These are phyloP conservation scores for Colletotrichum magnum DNA, from an alignment of 2,329 filamentous ascomycete species.

Conservation along the genomic window DNA sequence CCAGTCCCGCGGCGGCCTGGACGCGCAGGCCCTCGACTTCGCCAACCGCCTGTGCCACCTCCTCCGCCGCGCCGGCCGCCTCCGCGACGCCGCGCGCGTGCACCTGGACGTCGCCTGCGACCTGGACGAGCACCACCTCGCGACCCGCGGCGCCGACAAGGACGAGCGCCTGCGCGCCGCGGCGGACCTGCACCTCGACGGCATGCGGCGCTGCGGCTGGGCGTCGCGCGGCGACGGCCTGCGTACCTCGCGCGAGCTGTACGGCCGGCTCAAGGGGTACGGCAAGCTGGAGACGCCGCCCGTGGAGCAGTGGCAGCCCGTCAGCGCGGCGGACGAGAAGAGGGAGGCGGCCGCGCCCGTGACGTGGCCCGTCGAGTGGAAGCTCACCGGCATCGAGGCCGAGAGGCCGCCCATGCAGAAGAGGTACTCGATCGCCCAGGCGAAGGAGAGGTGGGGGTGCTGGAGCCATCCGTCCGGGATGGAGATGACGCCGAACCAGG, in stretches of 20 bases:
- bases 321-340: slow-evolving; percentile 40
- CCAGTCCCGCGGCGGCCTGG: slow-evolving; percentile 49
- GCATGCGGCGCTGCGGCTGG: slow-evolving; percentile 45
- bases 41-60: slow-evolving; percentile 49
- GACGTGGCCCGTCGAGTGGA: slow-evolving; percentile 39
- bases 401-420: slow-evolving; percentile 32
- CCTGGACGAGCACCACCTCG: slow-evolving; percentile 40
- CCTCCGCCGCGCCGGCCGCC: slow-evolving; percentile 44
- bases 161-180: slow-evolving; percentile 41
- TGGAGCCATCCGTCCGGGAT: slow-evolving; percentile 11
- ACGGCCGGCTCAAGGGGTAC: slow-evolving; percentile 41
- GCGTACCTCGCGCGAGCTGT: slow-evolving; percentile 26
- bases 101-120: slow-evolving; percentile 49
- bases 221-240: slow-evolving; percentile 36
- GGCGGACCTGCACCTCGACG: slow-evolving; percentile 43
- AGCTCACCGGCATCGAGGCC: slow-evolving; percentile 23
- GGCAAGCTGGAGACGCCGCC: slow-evolving; percentile 39
- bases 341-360: slow-evolving; percentile 41
- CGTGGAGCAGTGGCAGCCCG: slow-evolving; percentile 41
- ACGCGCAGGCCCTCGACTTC: slow-evolving; percentile 47
- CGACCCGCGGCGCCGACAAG: slow-evolving; percentile 29
- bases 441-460: slow-evolving; percentile 44
- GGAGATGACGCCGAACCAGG: slow-evolving; percentile 5
- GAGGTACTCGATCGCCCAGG: slow-evolving; percentile 41
- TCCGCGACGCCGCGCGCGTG: slow-evolving; percentile 47